phyloP scores from a whole-genome alignment of 2,329 filamentous ascomycete species.

The Fusarium duplospermum region DNA sequence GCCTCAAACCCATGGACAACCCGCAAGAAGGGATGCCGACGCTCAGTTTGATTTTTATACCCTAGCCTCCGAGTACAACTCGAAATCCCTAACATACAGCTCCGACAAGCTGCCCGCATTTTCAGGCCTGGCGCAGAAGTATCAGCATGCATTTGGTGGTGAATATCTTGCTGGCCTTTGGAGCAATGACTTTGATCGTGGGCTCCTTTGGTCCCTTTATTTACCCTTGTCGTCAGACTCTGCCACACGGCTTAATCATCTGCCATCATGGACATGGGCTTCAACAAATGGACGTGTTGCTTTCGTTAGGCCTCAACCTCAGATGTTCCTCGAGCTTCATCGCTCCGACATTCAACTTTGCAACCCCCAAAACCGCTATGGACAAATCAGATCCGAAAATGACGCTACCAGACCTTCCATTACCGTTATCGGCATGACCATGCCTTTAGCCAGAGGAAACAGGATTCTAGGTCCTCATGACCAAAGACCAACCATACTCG shows the following conservation, averaged over 20 bases:
- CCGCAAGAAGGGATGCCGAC: not conserved
- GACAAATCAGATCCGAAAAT: not conserved
- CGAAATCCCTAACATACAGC: not conserved
- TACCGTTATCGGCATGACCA: not conserved
- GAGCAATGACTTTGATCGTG: not conserved
- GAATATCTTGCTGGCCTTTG: not conserved
- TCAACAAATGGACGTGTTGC: accelerated
- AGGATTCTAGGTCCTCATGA: not conserved
- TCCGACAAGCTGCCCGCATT: not conserved
- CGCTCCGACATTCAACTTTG: not conserved
- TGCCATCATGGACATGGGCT: not conserved
- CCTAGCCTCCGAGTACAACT: not conserved
- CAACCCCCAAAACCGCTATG: not conserved
- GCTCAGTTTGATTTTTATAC: not conserved
- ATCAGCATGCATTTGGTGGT: not conserved
- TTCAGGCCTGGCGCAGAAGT: not conserved
- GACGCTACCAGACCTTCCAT: not conserved
- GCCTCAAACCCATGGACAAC: no score
- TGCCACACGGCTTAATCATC: no score
- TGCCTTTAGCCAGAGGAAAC: not conserved
- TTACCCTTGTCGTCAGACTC: no score
- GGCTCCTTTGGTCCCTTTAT: not conserved
- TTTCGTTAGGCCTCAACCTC: accelerated
- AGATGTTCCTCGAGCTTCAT: not conserved
- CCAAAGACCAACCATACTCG: no score